Evolutionary conservation across 2,329 filamentous ascomycete genomes (phyloP).

Genomic region (Calycina herbarum): DNA sequence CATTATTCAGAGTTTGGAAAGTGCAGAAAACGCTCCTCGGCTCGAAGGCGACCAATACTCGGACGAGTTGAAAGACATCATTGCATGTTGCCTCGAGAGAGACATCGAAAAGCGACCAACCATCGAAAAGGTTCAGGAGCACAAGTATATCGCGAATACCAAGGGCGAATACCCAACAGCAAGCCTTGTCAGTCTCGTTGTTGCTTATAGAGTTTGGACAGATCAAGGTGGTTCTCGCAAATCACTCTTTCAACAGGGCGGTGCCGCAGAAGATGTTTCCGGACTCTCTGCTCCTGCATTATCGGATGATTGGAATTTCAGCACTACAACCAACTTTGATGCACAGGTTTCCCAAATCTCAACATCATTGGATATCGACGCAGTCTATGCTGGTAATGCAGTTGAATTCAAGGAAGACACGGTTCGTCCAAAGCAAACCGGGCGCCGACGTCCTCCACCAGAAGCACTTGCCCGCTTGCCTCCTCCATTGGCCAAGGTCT

Average conservation of each 20-base stretch:
- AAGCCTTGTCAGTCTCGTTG: conserved; percentile 64
- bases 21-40: conserved; percentile 62
- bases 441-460: conserved; percentile 54
- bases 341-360: conserved; percentile 52
- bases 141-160: conserved; percentile 67
- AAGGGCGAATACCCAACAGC: conserved; percentile 62
- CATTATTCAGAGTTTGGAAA: conserved; percentile 36
- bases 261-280: conserved; percentile 47
- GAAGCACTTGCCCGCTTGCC: conserved; percentile 55
- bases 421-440: conserved; percentile 49
- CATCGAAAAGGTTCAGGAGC: conserved; percentile 67
- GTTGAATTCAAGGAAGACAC: conserved; percentile 52
- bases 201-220: conserved; percentile 75
- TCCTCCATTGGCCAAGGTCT: conserved; percentile 63
- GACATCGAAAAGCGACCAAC: conserved; percentile 68
- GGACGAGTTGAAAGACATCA: conserved; percentile 64
- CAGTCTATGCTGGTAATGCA: conserved; percentile 59
- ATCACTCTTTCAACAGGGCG: conserved; percentile 61
- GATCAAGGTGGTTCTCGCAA: conserved; percentile 68
- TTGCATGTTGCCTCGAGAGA: conserved; percentile 71
- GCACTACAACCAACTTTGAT: conserved; percentile 65
- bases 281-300: background rate
- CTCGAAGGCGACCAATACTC: conserved; percentile 74
- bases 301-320: conserved; percentile 67
- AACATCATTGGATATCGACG: conserved; percentile 59